Base-by-base conservation (phyloP, 306 rosid species). In the Medicago arabica region DNA sequence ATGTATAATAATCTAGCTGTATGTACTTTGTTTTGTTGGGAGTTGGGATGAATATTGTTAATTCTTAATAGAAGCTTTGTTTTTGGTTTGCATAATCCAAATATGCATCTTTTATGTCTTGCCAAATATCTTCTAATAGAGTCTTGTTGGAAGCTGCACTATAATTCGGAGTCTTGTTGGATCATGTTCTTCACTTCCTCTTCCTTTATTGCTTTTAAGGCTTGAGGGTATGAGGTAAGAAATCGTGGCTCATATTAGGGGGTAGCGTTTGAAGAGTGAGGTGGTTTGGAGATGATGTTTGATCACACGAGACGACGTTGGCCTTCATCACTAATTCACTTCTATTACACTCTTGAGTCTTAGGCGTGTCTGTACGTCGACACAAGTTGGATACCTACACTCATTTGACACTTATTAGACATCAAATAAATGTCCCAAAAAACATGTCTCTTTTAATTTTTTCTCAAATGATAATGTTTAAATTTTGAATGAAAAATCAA, bases 91-190 rank as follows among this genome's bases (percentile, higher is more conserved):
- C 21, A 44, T 6, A 44, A 10, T 43, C 19, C 54, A 67, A 67
- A 67, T 25, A 21, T 43, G 55, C 40, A 44, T 67, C 57, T 67
- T 40, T 39, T n/a, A 41, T 11, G 12, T 19, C 54, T 66, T 63
- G 14, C 12, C 18, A n/a, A 8, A 38, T 36, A 18, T 65, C 23
- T 34, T 34, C 38, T 34, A 34, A 34, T 34, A 34, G 38, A 34
- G 38, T 34, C 38, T 34, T 34, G 38, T 34, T 28, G 31, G 31
- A 28, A 28, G 31, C 31, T 0, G 31, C 31, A 28, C 31, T 28
- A 3, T 28, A 28, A 28, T 28, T 28, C 31, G 31, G 31, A 28
- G 31, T 28, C 38, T 34, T 34, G 38, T 34, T 34, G 38, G 38
- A 34, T 34, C 38, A 34, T 34, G 38, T 34, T 34, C 38, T 34